phyloP scores from a whole-genome alignment of 129 eudicot genomes.

The Pulicaria dysenterica region DNA sequence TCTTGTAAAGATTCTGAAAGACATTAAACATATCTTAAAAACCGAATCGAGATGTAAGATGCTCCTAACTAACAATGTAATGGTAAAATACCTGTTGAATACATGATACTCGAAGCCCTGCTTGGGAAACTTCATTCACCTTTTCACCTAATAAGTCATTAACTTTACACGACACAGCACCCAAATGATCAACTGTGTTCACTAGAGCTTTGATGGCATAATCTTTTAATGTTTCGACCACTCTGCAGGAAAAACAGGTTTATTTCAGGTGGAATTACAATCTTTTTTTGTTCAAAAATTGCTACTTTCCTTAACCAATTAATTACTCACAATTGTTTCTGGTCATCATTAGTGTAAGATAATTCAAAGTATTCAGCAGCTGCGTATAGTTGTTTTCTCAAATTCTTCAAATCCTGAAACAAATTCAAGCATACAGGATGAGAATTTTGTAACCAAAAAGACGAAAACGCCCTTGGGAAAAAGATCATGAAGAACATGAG shows the following conservation, averaged over 20 bases:
- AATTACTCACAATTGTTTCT: constrained; percentile 72
- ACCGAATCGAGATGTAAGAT: neutral
- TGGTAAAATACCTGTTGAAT: constrained; percentile 62
- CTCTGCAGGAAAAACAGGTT: constrained; percentile 26
- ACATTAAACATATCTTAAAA: neutral
- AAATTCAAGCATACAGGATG: constrained; percentile 10
- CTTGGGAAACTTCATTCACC: constrained; percentile 72
- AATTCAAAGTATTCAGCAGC: constrained; percentile 93
- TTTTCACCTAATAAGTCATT: constrained; percentile 68
- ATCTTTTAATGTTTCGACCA: constrained; percentile 70
- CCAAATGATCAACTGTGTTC: constrained; percentile 94
- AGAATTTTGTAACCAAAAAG: neutral
- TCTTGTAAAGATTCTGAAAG: constrained; percentile 8
- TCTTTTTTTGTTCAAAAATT: neutral
- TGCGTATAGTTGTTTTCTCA: constrained; percentile 75
- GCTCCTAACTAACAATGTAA: neutral
- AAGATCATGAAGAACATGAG: neutral
- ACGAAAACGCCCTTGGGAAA: neutral
- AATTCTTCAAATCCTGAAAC: constrained; percentile 83
- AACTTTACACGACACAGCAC: constrained; percentile 76
- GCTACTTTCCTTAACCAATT: constrained; percentile 12
- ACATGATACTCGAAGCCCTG: constrained; percentile 72
- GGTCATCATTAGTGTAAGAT: constrained; percentile 82
- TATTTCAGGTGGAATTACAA: neutral
- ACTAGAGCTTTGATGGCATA: constrained; percentile 82